phyloP scores from a whole-genome alignment of 1,284 basidiomycete species.

The Fomitopsis pinicola region DNA sequence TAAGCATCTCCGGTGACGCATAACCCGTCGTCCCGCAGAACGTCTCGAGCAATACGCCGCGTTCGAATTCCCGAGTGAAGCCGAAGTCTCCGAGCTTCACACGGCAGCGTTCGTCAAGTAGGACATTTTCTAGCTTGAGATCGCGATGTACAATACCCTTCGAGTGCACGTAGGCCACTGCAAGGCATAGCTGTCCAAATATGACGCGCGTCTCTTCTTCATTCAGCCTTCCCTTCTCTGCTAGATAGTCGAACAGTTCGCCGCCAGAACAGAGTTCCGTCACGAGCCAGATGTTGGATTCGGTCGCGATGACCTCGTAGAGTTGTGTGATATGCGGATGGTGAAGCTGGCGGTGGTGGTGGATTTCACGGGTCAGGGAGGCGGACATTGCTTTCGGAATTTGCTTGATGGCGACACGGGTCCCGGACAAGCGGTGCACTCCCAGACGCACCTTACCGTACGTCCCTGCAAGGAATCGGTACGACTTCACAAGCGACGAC shows the following conservation, averaged over 20 bases:
- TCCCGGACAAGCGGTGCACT: constrained; percentile 86
- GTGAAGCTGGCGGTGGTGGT: constrained; percentile 95
- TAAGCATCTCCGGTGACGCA: constrained; percentile 93
- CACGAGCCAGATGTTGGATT: constrained; percentile 93
- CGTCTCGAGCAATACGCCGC: constrained; percentile 83
- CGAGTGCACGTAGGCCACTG: constrained; percentile 86
- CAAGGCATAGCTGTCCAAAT: constrained; percentile 96
- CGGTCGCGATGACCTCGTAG: constrained; percentile 97
- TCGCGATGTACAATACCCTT: constrained; percentile 94
- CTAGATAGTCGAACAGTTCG: constrained; percentile 96
- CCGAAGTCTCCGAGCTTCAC: constrained; percentile 96
- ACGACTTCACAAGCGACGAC: background rate
- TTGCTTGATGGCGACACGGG: constrained; percentile 94
- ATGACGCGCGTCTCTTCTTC: constrained; percentile 83
- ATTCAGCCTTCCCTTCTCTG: constrained; percentile 84
- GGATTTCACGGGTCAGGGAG: constrained; percentile 92
- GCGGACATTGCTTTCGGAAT: constrained; percentile 91
- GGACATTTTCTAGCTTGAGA: constrained; percentile 93
- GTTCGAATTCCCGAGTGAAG: constrained; percentile 93
- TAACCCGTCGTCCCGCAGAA: constrained; percentile 97
- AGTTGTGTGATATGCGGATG: constrained; percentile 95
- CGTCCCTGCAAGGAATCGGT: constrained; percentile 50
- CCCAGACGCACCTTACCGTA: constrained; percentile 93
- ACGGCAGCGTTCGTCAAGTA: constrained; percentile 83
- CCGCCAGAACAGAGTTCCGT: constrained; percentile 96